Conservation (phyloP, 352 stramenopile species). For the Pythium aristosporum region DNA sequence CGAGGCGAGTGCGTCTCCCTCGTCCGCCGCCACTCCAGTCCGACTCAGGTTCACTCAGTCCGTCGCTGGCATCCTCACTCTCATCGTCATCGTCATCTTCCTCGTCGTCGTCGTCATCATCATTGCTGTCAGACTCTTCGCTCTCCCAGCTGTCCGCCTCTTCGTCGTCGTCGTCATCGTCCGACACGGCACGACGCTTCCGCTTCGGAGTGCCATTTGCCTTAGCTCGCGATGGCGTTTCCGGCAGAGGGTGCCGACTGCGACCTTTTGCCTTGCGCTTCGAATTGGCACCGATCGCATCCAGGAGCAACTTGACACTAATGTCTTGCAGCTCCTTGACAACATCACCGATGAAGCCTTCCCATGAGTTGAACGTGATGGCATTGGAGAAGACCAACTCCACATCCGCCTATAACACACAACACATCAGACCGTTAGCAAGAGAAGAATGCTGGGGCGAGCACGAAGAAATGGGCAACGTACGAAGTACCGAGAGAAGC, state of each 20-base stretch:
- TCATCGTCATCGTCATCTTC: constrained; percentile 42
- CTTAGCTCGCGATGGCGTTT: constrained; percentile 17
- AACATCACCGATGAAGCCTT: constrained; percentile 51
- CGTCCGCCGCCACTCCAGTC: constrained; percentile 43
- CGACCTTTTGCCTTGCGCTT: constrained; percentile 27
- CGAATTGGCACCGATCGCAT: constrained; percentile 41
- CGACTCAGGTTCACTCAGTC: constrained; percentile 31
- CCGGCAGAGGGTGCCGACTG: not conserved
- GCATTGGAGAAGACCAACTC: constrained; percentile 79
- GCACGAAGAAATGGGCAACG: constrained; percentile 15
- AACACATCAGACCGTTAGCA: not conserved
- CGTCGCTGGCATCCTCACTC: constrained; percentile 26
- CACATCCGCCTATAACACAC: constrained; percentile 52
- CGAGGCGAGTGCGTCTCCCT: constrained; percentile 32
- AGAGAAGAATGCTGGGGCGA: not conserved
- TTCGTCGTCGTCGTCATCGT: constrained; percentile 48
- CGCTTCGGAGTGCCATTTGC: constrained; percentile 20
- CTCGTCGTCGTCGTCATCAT: constrained; percentile 56
- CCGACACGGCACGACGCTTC: constrained; percentile 41
- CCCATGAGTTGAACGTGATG: constrained; percentile 77
- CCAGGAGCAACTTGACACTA: constrained; percentile 71
- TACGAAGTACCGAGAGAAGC: constrained; percentile 83
- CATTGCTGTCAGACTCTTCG: constrained; percentile 35
- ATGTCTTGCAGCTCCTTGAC: constrained; percentile 71
- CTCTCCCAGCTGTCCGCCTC: constrained; percentile 49